These are phyloP conservation scores for Anthracocystis panici-leucophaei DNA, from an alignment of 1,284 basidiomycete genomes.

Conservation along the genomic window DNA sequence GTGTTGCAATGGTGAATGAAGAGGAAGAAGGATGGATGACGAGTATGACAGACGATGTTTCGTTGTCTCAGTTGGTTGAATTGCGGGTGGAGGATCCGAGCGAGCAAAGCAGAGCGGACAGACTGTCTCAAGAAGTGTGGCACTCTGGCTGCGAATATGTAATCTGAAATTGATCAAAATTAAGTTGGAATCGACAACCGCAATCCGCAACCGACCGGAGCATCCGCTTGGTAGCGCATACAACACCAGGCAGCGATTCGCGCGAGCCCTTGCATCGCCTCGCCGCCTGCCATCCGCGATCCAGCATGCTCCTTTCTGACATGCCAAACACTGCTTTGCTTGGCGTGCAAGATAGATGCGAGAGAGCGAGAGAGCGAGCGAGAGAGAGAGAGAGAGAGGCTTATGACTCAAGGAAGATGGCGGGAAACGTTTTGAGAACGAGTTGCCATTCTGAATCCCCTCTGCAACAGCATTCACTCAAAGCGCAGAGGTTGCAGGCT, in stretches of 20 bases:
- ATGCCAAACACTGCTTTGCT: not conserved
- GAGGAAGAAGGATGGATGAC: too few relatives aligned
- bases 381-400: too few relatives aligned
- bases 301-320: not conserved
- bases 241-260: not conserved
- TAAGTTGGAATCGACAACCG: conserved; percentile 4
- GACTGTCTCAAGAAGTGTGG: not conserved
- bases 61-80: too few relatives aligned
- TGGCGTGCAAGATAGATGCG: too few relatives aligned
- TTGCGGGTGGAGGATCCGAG: conserved; percentile 2
- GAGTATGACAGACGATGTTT: too few relatives aligned
- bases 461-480: too few relatives aligned
- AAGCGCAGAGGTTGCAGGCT: too few relatives aligned
- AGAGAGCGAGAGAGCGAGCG: too few relatives aligned
- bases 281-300: not conserved
- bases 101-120: not conserved
- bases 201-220: conserved; percentile 10
- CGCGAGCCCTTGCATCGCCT: conserved; percentile 11
- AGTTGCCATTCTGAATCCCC: too few relatives aligned
- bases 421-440: too few relatives aligned
- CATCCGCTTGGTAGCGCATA: not conserved
- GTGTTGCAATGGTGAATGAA: not conserved
- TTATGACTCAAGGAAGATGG: too few relatives aligned
- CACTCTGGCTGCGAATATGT: conserved; percentile 5
- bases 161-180: too few relatives aligned